Percentiles rank a stretch among this genome's conserved stretches.
These are phyloP conservation scores for Seiridium unicorne DNA, from an alignment of 2,329 filamentous ascomycete genomes.

Conservation along the genomic window DNA sequence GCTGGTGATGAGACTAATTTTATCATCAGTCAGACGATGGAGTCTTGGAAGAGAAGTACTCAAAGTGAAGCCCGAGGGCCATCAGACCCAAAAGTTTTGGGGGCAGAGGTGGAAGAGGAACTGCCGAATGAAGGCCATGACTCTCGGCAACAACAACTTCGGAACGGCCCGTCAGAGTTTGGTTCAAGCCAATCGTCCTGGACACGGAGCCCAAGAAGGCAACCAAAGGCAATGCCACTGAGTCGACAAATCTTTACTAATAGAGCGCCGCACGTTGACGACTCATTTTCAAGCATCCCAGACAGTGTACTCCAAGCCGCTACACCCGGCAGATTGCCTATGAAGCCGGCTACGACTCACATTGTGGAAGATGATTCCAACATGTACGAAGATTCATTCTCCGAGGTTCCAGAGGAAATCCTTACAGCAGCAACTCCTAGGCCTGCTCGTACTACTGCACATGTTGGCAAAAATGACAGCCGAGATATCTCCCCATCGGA, in stretches of 20 bases:
- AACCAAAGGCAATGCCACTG: conserved; percentile 26
- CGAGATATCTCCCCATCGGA: conserved; percentile 10
- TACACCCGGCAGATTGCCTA: conserved; percentile 25
- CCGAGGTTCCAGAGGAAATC: conserved; percentile 51
- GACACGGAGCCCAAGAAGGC: conserved; percentile 33
- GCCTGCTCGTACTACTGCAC: conserved; percentile 18
- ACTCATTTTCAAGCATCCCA: conserved; percentile 33
- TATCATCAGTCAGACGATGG: conserved; percentile 55
- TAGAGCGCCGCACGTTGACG: conserved; percentile 28
- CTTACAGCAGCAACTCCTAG: conserved; percentile 48
- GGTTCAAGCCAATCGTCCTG: conserved; percentile 15
- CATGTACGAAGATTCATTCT: conserved; percentile 55
- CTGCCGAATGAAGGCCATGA: background rate
- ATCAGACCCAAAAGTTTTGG: background rate
- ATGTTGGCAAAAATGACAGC: background rate
- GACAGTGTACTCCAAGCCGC: conserved; percentile 29
- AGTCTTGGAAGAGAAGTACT: conserved; percentile 42
- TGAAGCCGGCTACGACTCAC: conserved; percentile 13
- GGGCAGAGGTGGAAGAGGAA: conserved; percentile 14
- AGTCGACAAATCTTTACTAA: conserved; percentile 31
- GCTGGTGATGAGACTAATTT: conserved; percentile 55
- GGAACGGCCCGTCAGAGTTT: conserved; percentile 1
- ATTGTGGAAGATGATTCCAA: conserved; percentile 28
- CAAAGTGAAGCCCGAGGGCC: conserved; percentile 14
- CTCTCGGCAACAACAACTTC: background rate